Base-by-base conservation (phyloP, 1,284 basidiomycete genomes). In the Fistulinella cinereoalba region DNA sequence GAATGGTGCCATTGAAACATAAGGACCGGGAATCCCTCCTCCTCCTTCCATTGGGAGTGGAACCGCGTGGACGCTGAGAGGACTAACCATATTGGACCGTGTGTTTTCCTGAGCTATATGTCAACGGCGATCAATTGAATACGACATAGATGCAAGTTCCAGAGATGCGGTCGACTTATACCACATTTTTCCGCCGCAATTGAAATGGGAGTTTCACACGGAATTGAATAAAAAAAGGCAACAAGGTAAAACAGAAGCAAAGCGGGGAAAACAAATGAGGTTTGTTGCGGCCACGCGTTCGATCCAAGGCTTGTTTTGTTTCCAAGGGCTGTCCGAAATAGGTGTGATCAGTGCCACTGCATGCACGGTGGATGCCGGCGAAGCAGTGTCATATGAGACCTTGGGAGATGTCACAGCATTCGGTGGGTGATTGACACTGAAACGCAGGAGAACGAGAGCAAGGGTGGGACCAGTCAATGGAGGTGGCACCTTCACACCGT, bases 111-210 rank as follows among this genome's bases (percentile, higher is more conserved):
- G 50, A 52, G 53, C 56, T 41, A 52, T 41, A 52, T 57, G 56
- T 59, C 51, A 53, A 65, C 62, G 62, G 62, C 59, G 63, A 64
- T 64, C 66, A 68, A 66, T 49, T 49, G 50, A 60, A 58, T 64
- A 64, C 64, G 62, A 65, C 61, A 60, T 64, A 41, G 37, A 43
- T 43, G 43, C 50, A 53, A 56, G 59, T 60, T 64, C 62, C 61
- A 49, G 46, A 60, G 52, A 64, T 55, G 50, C 37, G 50, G 43
- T 50, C 37, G 29, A 43, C 21, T 32, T 47, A 55, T 55, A 31
- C 37, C 41, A 34, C 37, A n/a, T 27, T 40, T 34, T 10, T 41
- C 46, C 41, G 3, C 41, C 41, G 37, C 41, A 39, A 46, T 45
- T 46, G 41, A 49, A 52, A 51, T 54, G 44, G 46, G 23, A 46